These are phyloP conservation scores for Nidularia sp. DNA, from an alignment of 768 basidiomycete genomes.

Conservation along the genomic window DNA sequence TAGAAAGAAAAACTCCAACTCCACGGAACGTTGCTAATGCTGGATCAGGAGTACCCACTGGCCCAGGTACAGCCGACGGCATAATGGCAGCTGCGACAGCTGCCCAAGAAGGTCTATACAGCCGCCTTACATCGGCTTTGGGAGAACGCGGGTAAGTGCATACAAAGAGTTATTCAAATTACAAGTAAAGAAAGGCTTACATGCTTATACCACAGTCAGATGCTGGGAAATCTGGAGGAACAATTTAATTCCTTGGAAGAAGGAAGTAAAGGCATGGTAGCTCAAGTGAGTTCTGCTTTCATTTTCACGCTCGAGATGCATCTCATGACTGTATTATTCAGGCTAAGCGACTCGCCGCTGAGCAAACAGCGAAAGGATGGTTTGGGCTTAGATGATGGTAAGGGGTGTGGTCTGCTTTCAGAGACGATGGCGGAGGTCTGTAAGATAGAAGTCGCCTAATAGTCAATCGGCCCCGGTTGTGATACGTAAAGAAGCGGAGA, in stretches of 20 bases:
- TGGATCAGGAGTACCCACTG: conserved; percentile 7
- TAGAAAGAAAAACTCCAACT: conserved; percentile 18
- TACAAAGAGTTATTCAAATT: neutral
- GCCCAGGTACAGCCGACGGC: conserved; percentile 15
- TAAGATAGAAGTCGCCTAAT: no score
- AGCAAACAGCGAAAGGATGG: conserved; percentile 65
- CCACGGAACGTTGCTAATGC: conserved; percentile 2
- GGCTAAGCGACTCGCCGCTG: conserved; percentile 62
- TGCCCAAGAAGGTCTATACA: conserved; percentile 38
- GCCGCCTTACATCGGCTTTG: conserved; percentile 46
- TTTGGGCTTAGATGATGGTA: conserved; percentile 41
- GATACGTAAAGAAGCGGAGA: no score
- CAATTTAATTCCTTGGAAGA: conserved; percentile 61
- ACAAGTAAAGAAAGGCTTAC: neutral
- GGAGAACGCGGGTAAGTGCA: conserved; percentile 58
- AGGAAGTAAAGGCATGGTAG: conserved; percentile 62
- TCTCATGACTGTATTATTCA: no score
- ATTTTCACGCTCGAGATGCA: no score
- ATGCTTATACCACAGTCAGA: conserved; percentile 36
- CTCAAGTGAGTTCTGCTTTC: conserved; percentile 38
- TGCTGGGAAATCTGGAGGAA: conserved; percentile 57
- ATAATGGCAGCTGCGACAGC: conserved; percentile 28
- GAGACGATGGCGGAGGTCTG: no score
- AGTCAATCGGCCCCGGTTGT: no score
- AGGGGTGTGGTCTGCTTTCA: no score